Base-by-base conservation (phyloP, 176 grass and related monocot genomes). In the Aegilops bicornis region DNA sequence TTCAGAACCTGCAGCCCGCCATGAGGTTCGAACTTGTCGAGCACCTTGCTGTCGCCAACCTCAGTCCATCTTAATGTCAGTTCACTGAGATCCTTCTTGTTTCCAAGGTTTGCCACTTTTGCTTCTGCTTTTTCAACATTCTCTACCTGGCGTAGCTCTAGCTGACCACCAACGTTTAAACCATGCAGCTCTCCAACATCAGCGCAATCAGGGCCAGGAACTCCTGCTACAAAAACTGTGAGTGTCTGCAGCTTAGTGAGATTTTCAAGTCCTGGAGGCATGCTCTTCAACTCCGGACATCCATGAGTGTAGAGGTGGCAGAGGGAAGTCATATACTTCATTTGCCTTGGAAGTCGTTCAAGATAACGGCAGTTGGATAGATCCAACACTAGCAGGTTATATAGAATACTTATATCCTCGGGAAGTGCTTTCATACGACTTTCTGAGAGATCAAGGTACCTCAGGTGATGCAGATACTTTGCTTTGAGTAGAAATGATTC, bases 351-450 rank as follows among this genome's bases (percentile, higher is more conserved):
- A 32, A 81, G 39, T 48, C 39, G 62, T 3, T 16, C 1, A 1
- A 67, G 62, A 1, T 0, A 0, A 0, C 0, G 0, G 1, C 65
- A 82, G 7, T 1, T 0, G n/a, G 80, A 70, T 32, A 67, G 36
- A 16, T 81, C 19, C 25, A 81, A n/a, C 0, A 27, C 31, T 66
- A 48, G 65, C 2, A 69, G 47, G 20, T 19, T 52, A 13, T 82
- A 69, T 2, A 82, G 16, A n/a, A 47, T 69, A 65, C 64, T 54
- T 33, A 54, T 52, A 33, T 66, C 60, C 12, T 68, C 40, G 2
- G 79, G 62, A 50, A 81, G 79, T 22, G 7, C 2, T 27, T 4
- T 12, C 0, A 47, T 47, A 47, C 0, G 0, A 45, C 37, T 81
- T 1, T 0, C 0, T 2, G 79, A 81, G n/a, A 64, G 63, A 32